These are phyloP conservation scores for Zygosaccharomyces sapae DNA, from an alignment of 1,139 yeast genomes.

Conservation along the genomic window DNA sequence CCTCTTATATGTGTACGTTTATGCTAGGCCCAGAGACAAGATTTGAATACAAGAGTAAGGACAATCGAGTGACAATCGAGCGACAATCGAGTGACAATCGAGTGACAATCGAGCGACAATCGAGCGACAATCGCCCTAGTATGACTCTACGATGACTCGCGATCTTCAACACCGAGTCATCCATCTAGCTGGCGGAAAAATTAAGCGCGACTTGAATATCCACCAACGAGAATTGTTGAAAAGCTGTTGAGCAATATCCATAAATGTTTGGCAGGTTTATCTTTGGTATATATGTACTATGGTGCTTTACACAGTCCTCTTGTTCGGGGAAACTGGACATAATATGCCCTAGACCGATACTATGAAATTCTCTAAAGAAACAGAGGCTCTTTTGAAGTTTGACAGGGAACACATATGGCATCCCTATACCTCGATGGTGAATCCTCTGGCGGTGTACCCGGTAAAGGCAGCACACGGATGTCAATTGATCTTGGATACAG, in stretches of 20 bases:
- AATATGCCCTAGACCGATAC: background rate
- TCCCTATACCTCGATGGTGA: slow-evolving; percentile 35
- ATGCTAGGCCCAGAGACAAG: no score
- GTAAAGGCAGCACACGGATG: slow-evolving; percentile 33
- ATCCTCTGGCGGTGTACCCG: slow-evolving; percentile 33
- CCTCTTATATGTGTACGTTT: no score
- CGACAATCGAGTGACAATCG: no score
- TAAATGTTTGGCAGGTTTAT: background rate
- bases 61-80: no score
- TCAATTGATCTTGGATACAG: slow-evolving; percentile 21
- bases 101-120: no score
- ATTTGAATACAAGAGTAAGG: no score
- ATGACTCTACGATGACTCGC: no score
- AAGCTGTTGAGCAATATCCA: background rate
- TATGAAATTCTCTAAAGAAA: slow-evolving; percentile 10
- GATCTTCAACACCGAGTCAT: no score
- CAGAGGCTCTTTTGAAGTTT: slow-evolving; percentile 20
- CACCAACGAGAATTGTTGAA: no score
- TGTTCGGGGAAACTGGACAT: background rate
- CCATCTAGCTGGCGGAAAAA: no score
- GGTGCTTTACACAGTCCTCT: slow-evolving; percentile 6
- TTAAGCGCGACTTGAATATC: no score
- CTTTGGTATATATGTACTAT: background rate
- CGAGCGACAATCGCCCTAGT: no score
- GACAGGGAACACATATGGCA: slow-evolving; percentile 37